Percentiles rank a stretch among this genome's conserved stretches.
Conservation (phyloP, 306 rosid genomes). For the Argentina anserina region DNA sequence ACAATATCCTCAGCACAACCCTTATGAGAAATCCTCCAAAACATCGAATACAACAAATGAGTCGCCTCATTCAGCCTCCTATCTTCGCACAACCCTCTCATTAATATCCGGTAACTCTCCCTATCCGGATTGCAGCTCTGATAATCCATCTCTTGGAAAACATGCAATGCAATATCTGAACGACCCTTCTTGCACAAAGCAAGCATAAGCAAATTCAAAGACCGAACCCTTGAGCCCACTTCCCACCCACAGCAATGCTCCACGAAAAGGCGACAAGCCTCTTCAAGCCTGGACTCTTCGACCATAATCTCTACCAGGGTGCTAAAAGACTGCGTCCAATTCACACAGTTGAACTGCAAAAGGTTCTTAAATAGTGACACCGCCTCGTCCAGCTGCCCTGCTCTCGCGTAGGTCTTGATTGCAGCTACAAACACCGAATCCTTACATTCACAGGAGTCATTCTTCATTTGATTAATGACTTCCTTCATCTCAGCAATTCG, state of each 20-base stretch:
- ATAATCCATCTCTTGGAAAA: conserved; percentile 42
- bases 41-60: conserved; percentile 47
- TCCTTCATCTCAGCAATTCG: conserved; percentile 36
- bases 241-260: conserved; percentile 37
- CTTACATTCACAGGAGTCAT: conserved; percentile 39
- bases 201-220: conserved; percentile 38
- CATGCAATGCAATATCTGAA: conserved; percentile 36
- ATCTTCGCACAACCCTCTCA: conserved; percentile 42
- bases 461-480: conserved; percentile 32
- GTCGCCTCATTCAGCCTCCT: conserved; percentile 36
- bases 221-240: conserved; percentile 32
- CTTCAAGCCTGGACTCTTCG: conserved; percentile 34
- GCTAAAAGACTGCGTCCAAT: conserved; percentile 43
- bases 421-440: conserved; percentile 36
- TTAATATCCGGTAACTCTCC: conserved; percentile 38
- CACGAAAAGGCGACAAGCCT: conserved; percentile 30
- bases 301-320: conserved; percentile 40
- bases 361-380: conserved; percentile 32
- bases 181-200: conserved; percentile 31
- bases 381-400: conserved; percentile 33
- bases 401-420: conserved; percentile 33
- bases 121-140: conserved; percentile 36
- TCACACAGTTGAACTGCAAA: conserved; percentile 33
- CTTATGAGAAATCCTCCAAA: conserved; percentile 47
- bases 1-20: conserved; percentile 46